Evolutionary conservation across 139 green algal species (phyloP).

Genomic region (Nannochloris sp.): DNA sequence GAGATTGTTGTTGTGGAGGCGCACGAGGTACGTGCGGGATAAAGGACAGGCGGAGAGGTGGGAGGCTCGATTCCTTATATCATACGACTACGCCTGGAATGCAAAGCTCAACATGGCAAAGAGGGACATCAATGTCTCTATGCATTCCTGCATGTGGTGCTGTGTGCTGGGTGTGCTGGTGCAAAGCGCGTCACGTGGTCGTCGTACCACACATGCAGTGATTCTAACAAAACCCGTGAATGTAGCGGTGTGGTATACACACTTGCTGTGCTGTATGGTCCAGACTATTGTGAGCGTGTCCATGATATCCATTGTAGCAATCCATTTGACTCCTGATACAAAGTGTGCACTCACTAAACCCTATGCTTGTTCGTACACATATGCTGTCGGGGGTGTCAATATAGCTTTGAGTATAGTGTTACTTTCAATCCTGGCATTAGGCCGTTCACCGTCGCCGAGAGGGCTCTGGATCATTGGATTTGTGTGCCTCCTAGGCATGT

Average conservation of each 20-base stretch:
- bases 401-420: too few species aligned
- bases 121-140: neutral
- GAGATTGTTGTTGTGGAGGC: neutral
- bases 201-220: neutral
- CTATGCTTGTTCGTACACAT: too few species aligned
- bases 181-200: too few species aligned
- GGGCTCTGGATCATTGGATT: too few species aligned
- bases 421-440: too few species aligned
- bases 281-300: neutral
- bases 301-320: neutral
- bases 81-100: constrained; percentile 15
- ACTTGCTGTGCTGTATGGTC: neutral
- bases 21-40: constrained; percentile 3
- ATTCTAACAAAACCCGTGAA: neutral
- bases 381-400: too few species aligned
- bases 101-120: constrained; percentile 1
- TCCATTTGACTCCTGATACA: neutral
- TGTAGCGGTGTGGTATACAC: neutral
- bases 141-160: constrained; percentile 4
- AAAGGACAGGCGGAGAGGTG: constrained; percentile 3
- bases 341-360: neutral
- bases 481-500: too few species aligned
- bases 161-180: constrained; percentile 1
- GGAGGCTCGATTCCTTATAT: constrained; percentile 5
- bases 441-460: too few species aligned